These are phyloP conservation scores for Nakazawaea holstii DNA, from an alignment of 805 yeast species.

Conservation along the genomic window DNA sequence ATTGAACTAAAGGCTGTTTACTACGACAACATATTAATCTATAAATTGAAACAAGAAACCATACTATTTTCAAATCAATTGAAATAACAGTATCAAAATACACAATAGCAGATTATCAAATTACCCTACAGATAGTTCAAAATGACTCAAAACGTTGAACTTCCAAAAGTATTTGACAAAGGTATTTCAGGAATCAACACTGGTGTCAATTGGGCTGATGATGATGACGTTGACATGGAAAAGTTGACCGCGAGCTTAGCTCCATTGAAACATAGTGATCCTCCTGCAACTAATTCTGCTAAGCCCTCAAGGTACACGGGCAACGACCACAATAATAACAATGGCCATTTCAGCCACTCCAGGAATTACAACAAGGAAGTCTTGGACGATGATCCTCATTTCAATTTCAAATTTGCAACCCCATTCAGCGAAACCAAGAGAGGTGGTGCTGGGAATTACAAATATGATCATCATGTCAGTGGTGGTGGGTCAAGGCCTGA, in stretches of 20 bases:
- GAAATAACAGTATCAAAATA: too few relatives aligned
- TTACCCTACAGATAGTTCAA: neutral
- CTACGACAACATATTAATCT: too few relatives aligned
- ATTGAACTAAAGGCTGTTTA: too few relatives aligned
- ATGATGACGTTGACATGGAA: slow-evolving; percentile 8
- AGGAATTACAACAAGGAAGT: neutral
- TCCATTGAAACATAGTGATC: neutral
- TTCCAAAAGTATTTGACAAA: slow-evolving; percentile 1
- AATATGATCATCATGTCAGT: neutral
- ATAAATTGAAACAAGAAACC: too few relatives aligned
- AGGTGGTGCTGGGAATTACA: neutral
- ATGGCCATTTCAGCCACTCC: neutral
- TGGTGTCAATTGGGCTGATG: slow-evolving; percentile 9
- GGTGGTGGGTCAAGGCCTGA: neutral
- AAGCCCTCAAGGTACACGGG: too few relatives aligned
- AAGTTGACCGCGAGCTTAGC: neutral
- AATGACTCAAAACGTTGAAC: neutral
- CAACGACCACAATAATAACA: neutral
- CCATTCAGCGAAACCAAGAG: neutral
- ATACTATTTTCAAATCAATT: neutral
- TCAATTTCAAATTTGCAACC: neutral
- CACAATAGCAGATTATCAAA: too few relatives aligned
- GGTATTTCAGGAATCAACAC: neutral
- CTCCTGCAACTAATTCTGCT: too few relatives aligned
- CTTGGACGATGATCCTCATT: neutral